Evolutionary conservation across 345 rosid species (phyloP).

Genomic region (Populus ilicifolia): DNA sequence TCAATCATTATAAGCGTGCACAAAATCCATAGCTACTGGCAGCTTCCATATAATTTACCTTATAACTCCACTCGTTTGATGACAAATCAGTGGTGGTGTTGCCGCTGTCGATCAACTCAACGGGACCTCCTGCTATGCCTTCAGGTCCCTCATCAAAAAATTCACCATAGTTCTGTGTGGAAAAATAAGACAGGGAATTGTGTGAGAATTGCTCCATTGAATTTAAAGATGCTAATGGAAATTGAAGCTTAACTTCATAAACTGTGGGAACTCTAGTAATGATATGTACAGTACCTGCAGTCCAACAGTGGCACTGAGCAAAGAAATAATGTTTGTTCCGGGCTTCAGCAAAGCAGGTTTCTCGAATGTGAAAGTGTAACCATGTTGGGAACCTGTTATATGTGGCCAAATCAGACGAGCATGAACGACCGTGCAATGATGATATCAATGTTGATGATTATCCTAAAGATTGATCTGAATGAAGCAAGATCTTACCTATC

Average conservation of each 20-base stretch:
- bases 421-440: not conserved
- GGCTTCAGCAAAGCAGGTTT: not conserved
- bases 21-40: too few species aligned
- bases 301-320: conserved; percentile 23
- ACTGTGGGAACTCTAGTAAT: not conserved
- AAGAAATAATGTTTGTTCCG: conserved; percentile 3
- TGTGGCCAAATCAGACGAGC: not conserved
- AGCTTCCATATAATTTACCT: not conserved
- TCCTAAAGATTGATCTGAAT: not conserved
- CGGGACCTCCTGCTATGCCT: conserved; percentile 19
- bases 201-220: not conserved
- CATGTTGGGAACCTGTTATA: conserved; percentile 7
- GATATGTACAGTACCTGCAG: not conserved
- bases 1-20: too few species aligned
- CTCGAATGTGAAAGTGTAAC: not conserved
- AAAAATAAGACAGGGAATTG: not conserved
- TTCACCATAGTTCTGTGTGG: conserved; percentile 13
- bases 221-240: not conserved
- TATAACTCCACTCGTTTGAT: conserved; percentile 6
- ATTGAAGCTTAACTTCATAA: not conserved
- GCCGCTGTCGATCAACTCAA: not conserved
- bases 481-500: not conserved
- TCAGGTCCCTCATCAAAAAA: not conserved
- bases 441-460: not conserved
- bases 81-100: conserved; percentile 5